Conservation (phyloP, 129 eudicot genomes). For the Scalesia atractyloides region DNA sequence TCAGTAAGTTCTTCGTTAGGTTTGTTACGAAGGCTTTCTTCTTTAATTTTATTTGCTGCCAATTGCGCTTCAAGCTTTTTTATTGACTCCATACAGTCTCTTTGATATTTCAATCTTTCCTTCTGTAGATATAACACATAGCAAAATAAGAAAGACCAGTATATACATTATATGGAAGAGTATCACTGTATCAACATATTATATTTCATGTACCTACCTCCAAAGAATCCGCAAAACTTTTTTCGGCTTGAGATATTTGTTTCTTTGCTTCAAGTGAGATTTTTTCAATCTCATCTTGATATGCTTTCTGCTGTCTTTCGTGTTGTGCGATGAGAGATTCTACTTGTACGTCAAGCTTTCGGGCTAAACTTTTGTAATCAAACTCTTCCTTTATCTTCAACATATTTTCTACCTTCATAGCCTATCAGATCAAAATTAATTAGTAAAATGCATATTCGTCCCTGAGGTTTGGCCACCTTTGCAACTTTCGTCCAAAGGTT, state of each 20-base stretch:
- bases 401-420: conserved; percentile 98
- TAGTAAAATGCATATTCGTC: not conserved
- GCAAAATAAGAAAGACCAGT: not conserved
- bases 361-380: conserved; percentile 93
- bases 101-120: conserved; percentile 63
- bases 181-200: not conserved
- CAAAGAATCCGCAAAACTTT: conserved; percentile 60
- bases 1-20: conserved; percentile 57
- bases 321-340: conserved; percentile 86
- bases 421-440: conserved; percentile 41
- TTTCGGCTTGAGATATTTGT: conserved; percentile 68
- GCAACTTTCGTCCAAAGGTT: no score
- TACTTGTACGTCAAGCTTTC: conserved; percentile 87
- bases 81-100: conserved; percentile 60
- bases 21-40: conserved; percentile 38
- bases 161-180: not conserved
- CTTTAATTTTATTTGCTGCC: conserved; percentile 43
- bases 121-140: conserved; percentile 39
- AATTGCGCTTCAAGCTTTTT: conserved; percentile 72
- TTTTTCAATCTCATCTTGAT: conserved; percentile 62
- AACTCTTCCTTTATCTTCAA: conserved; percentile 92
- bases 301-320: conserved; percentile 80
- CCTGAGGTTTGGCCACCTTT: no score
- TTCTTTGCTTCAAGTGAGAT: conserved; percentile 67
- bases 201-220: conserved; percentile 50